phyloP scores from a whole-genome alignment of 2,329 filamentous ascomycete genomes.

The Colletotrichum simmondsii region DNA sequence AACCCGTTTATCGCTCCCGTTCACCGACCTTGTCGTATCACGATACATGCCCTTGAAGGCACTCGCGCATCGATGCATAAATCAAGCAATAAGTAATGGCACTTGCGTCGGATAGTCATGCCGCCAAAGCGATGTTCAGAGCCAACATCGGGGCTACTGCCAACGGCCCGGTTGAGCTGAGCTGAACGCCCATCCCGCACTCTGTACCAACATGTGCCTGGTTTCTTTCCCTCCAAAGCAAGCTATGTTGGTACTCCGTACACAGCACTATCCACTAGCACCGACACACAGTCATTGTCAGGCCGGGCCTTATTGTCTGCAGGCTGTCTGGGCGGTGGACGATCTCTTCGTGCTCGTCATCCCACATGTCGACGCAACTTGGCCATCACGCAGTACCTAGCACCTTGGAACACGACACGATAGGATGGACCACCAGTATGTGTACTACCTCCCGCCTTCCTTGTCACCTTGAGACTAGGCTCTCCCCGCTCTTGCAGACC shows the following conservation, averaged over 20 bases:
- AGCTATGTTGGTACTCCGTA: neutral
- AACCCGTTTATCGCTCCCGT: neutral
- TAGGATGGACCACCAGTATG: neutral
- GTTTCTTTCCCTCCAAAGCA: neutral
- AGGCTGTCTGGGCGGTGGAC: neutral
- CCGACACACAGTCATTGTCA: neutral
- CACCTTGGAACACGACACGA: neutral
- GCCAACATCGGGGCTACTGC: neutral
- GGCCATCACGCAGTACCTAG: neutral
- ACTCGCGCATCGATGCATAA: neutral
- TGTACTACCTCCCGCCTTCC: conserved; percentile 1
- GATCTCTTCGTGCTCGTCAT: conserved; percentile 10
- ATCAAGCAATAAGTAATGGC: neutral
- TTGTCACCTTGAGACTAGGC: conserved; percentile 19
- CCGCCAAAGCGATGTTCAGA: neutral
- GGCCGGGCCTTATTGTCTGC: neutral
- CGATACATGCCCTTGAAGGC: neutral
- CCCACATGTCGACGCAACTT: conserved; percentile 22
- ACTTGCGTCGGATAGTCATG: neutral
- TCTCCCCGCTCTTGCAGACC: conserved; percentile 22
- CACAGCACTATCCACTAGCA: neutral
- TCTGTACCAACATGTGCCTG: neutral
- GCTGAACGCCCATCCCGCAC: neutral
- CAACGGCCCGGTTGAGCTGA: neutral
- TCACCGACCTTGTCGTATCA: neutral